Base-by-base conservation (phyloP, 768 basidiomycete species). In the Naganishia antarctica region DNA sequence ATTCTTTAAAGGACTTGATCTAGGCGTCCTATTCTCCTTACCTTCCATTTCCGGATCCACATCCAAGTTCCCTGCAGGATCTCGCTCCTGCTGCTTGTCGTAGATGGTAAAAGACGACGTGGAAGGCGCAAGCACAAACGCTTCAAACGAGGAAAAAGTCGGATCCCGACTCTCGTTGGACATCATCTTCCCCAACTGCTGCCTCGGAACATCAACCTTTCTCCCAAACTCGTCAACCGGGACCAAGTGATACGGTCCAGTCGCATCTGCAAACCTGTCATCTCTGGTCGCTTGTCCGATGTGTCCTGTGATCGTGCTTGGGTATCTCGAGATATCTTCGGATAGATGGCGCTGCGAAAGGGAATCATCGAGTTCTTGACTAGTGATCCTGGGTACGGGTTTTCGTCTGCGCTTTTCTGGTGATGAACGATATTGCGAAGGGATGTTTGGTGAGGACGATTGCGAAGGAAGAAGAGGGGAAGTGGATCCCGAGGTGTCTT, bases 261-360 rank as follows among this genome's bases (percentile, higher is more conserved):
- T 57, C 2, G 53, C 53, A 57, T 57, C 34, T 26, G 37, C 37
- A 40, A 57, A 57, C 23, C 34, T 40, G 26, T 57, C 37, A 34
- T 57, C 53, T 13, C 53, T 37, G 34, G 53, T 57, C 32, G 53
- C 53, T 40, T 40, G 53, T 37, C 34, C 34, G 37, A 57, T 57
- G 37, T 37, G 34, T 21, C 53, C 34, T 8, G 53, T 21, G 25
- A 57, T 40, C 21, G 53, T 57, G 37, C 53, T 57, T 40, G 53
- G 53, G 40, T 57, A 57, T n/a, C 53, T n/a, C 21, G 53, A 57
- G 32, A 57, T 57, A 21, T 57, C 53, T 57, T 57, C 53, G 15
- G 53, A 37, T 13, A 40, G 4, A 8, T 41, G 34, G 5, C 18
- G 31, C 8, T 34, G 23, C 1, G 53, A 21, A 12, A 7, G 53